Evolutionary conservation across 495 filamentous ascomycete genomes (phyloP).

Genomic region (Cercophora scortea): DNA sequence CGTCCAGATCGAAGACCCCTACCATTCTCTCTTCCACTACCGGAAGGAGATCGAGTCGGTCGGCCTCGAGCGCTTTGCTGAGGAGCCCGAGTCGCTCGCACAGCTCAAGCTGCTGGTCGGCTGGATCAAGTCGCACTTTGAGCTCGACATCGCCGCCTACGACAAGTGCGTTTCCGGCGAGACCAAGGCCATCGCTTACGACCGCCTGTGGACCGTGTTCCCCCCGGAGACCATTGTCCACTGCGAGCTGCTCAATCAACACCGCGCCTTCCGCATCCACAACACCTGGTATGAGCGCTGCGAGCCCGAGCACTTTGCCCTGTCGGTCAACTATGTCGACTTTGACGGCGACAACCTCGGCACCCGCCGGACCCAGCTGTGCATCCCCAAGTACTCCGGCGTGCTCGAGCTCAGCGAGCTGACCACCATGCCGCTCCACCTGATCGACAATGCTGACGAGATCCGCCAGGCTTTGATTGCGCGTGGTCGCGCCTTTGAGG

Average conservation of each 20-base stretch:
- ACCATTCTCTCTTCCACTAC: conserved; percentile 25
- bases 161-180: conserved; percentile 15
- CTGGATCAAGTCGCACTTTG: conserved; percentile 29
- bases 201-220: conserved; percentile 30
- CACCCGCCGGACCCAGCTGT: conserved; percentile 9
- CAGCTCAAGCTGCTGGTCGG: conserved; percentile 22
- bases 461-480: conserved; percentile 14
- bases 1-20: conserved; percentile 24
- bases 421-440: conserved; percentile 15
- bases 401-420: conserved; percentile 19
- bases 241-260: conserved; percentile 15
- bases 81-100: conserved; percentile 17
- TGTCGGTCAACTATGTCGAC: conserved; percentile 18
- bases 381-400: conserved; percentile 20
- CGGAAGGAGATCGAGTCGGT: conserved; percentile 17
- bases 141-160: conserved; percentile 23
- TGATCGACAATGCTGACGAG: conserved; percentile 14
- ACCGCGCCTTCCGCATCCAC: conserved; percentile 22
- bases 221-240: conserved; percentile 18
- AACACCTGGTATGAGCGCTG: conserved; percentile 13
- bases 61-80: conserved; percentile 20
- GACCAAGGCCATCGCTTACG: conserved; percentile 23
- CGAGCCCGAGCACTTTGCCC: conserved; percentile 5
- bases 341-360: conserved; percentile 28
- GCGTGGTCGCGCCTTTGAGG: conserved; percentile 27